Base-by-base conservation (phyloP, 2,329 filamentous ascomycete genomes). In the Pseudogymnoascus sp. region DNA sequence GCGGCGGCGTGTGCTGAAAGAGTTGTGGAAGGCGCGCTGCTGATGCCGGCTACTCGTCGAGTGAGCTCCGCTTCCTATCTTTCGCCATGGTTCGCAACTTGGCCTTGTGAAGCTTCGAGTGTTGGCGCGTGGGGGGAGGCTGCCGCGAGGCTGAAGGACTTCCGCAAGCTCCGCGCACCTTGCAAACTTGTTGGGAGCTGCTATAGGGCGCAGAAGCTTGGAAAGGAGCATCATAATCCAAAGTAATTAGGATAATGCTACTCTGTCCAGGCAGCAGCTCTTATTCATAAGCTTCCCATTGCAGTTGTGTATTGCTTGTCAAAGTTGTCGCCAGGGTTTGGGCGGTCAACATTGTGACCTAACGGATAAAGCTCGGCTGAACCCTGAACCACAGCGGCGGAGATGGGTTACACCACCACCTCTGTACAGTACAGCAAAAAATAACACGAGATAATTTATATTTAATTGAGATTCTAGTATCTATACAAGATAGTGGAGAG, bases 401-500 rank as follows among this genome's bases (percentile, higher is more conserved):
- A 49, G 14, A 30, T 8, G 8, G 42, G 25, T 19, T 19, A 19
- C 19, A 1, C 19, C 8, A 33, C 25, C 25, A 19, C 25, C 14
- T 30, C n/a, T 9, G 19, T 19, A 19, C 19, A 30, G 36, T 38
- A 28, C 42, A 30, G n/a, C 1, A 12, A 12, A 16, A 30, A 30
- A 30, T n/a, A 16, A 9, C 22, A 35, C 2, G 9, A 22, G 8
- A 35, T 55, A 19, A 19, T 55, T 55, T 33, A 16, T 30, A 5
- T 9, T 52, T 30, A 30, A 33, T 52, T 55, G 49, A 22, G 49
- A 55, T 35, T 55, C 25, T 55, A n/a, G 19, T 55, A 14, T 33
- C 28, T 55, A 55, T 55, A 55, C 49, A 55, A 55, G 28, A 35
- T 55, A 55, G 49, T 55, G 49, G 49, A 55, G 49, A 55, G 49